These are phyloP conservation scores for Pilasporangium apinafurcum DNA, from an alignment of 352 stramenopile species.

Conservation along the genomic window DNA sequence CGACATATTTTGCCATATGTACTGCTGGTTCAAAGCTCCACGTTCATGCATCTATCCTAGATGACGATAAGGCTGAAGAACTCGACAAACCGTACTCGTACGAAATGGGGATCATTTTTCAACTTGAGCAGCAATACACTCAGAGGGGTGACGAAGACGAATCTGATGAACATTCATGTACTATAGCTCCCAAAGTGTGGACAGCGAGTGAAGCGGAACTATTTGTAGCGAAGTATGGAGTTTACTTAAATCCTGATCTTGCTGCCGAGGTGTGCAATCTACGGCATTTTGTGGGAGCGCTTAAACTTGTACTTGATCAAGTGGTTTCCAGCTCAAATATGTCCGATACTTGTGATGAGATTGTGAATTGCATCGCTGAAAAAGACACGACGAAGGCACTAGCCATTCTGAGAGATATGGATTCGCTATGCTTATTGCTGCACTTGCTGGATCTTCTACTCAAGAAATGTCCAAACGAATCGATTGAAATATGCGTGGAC, in stretches of 20 bases:
- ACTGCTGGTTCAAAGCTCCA: slow-evolving; percentile 41
- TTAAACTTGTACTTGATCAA: slow-evolving; percentile 69
- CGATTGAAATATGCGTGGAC: slow-evolving; percentile 63
- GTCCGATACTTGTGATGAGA: slow-evolving; percentile 63
- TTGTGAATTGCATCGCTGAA: slow-evolving; percentile 75
- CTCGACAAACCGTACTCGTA: slow-evolving; percentile 41
- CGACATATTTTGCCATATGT: slow-evolving; percentile 70
- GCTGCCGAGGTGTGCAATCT: slow-evolving; percentile 77
- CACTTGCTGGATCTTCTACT: slow-evolving; percentile 76
- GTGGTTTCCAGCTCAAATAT: slow-evolving; percentile 79
- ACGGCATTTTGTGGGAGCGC: slow-evolving; percentile 46
- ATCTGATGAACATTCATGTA: slow-evolving; percentile 5
- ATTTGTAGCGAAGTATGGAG: slow-evolving; percentile 78
- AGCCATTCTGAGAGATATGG: slow-evolving; percentile 32
- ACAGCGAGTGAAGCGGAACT: slow-evolving; percentile 44
- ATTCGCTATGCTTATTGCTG: slow-evolving; percentile 68
- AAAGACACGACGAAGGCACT: slow-evolving; percentile 44
- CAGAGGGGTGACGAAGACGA: slow-evolving; percentile 9
- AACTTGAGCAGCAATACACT: slow-evolving; percentile 31
- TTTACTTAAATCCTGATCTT: slow-evolving; percentile 80
- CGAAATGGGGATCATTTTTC: slow-evolving; percentile 57
- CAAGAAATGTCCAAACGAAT: slow-evolving; percentile 68
- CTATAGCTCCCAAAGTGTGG: slow-evolving; percentile 11
- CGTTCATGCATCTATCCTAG: slow-evolving; percentile 24
- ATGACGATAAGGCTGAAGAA: slow-evolving; percentile 10